Evolutionary conservation across 306 rosid species (phyloP).

Genomic region (Rubus parviflorus): DNA sequence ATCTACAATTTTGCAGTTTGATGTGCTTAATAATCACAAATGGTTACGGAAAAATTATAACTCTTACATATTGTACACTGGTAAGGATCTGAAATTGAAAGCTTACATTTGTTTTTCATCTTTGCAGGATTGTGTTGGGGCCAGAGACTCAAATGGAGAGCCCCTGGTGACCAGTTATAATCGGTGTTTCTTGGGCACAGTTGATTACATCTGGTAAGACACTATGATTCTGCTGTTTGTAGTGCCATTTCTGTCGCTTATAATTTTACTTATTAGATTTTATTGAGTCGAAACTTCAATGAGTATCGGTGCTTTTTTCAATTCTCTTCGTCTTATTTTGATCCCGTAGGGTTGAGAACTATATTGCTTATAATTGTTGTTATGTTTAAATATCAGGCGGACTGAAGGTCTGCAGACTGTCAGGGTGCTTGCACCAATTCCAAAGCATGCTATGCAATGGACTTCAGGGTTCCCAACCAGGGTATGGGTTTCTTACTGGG

Average conservation of each 20-base stretch:
- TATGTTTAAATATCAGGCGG: slow-evolving; percentile 54
- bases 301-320: not conserved
- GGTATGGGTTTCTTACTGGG: slow-evolving; percentile 38
- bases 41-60: slow-evolving; percentile 12
- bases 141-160: slow-evolving; percentile 81
- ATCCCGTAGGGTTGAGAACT: slow-evolving; percentile 17
- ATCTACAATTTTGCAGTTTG: slow-evolving; percentile 11
- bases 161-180: slow-evolving; percentile 85
- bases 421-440: slow-evolving; percentile 86
- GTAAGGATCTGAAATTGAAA: not conserved
- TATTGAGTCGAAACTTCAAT: not conserved
- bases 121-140: slow-evolving; percentile 60
- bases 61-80: slow-evolving; percentile 18
- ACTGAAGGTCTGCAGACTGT: slow-evolving; percentile 86
- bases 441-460: slow-evolving; percentile 68
- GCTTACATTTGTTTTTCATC: slow-evolving; percentile 9
- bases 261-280: slow-evolving; percentile 1
- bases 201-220: slow-evolving; percentile 89
- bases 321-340: slow-evolving; percentile 10
- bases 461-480: slow-evolving; percentile 88
- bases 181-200: slow-evolving; percentile 73
- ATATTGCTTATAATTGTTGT: slow-evolving; percentile 20
- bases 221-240: slow-evolving; percentile 17
- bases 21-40: slow-evolving; percentile 8
- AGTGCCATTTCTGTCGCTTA: slow-evolving; percentile 21